These are phyloP conservation scores for Daldinia childiae DNA, from an alignment of 495 filamentous ascomycete species.

Conservation along the genomic window DNA sequence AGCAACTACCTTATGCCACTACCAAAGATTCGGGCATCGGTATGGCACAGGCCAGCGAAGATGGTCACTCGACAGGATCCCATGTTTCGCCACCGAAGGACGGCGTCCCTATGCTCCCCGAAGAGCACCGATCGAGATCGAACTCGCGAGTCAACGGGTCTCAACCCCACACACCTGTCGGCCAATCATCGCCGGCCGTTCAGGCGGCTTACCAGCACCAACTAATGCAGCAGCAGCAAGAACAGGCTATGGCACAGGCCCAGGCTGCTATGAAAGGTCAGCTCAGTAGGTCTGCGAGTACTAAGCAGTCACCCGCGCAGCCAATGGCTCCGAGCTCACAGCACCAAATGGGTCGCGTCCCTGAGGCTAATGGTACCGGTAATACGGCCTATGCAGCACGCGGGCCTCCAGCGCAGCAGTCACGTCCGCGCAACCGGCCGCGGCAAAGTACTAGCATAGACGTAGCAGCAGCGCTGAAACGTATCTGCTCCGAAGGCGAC, in stretches of 20 bases:
- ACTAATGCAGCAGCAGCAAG: slow-evolving; percentile 73
- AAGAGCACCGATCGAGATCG: slow-evolving; percentile 64
- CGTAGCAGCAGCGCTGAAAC: slow-evolving; percentile 81
- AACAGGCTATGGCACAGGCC: slow-evolving; percentile 77
- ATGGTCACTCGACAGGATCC: slow-evolving; percentile 53
- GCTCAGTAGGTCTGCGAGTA: slow-evolving; percentile 72
- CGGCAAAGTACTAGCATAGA: slow-evolving; percentile 79
- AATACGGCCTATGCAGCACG: slow-evolving; percentile 55
- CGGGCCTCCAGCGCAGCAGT: slow-evolving; percentile 58
- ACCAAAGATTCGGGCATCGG: slow-evolving; percentile 64
- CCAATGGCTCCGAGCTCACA: slow-evolving; percentile 65
- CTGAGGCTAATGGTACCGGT: slow-evolving; percentile 67
- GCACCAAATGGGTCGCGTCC: slow-evolving; percentile 61
- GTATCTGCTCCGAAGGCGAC: slow-evolving; percentile 89
- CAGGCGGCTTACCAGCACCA: slow-evolving; percentile 74
- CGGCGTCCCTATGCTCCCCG: slow-evolving; percentile 60
- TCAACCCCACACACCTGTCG: slow-evolving; percentile 53
- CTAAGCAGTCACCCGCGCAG: slow-evolving; percentile 59
- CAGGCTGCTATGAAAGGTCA: slow-evolving; percentile 67
- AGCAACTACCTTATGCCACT: slow-evolving; percentile 57
- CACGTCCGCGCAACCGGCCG: slow-evolving; percentile 78
- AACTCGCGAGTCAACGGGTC: slow-evolving; percentile 62
- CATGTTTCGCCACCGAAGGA: slow-evolving; percentile 57
- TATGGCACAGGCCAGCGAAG: slow-evolving; percentile 63
- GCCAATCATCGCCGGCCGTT: slow-evolving; percentile 42